Evolutionary conservation across 2,329 filamentous ascomycete genomes (phyloP).

Genomic region (Keithomyces neogunnii): DNA sequence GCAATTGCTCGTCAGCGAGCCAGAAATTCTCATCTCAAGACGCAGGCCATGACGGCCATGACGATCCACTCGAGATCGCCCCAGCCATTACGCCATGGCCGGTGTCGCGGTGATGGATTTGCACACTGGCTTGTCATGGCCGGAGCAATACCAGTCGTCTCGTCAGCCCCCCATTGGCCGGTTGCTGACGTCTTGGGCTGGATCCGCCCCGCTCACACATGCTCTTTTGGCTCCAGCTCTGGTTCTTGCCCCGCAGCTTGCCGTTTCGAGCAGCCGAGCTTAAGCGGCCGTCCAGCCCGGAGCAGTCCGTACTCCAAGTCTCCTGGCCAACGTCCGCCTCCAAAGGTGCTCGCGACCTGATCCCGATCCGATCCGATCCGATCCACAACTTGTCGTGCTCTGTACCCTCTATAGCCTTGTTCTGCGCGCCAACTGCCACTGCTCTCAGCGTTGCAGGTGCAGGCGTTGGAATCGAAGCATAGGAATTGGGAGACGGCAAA

Average conservation of each 20-base stretch:
- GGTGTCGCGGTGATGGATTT: not conserved
- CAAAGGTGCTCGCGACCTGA: not conserved
- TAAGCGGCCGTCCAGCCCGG: slow-evolving; percentile 5
- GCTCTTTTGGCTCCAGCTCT: not conserved
- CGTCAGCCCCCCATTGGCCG: not conserved
- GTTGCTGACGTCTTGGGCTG: not conserved
- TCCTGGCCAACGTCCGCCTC: not conserved
- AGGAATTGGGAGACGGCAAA: not conserved
- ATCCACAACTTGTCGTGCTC: not conserved
- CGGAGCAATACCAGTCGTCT: not conserved
- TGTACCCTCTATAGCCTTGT: not conserved
- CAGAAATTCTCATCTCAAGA: too few species aligned
- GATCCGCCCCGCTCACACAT: slow-evolving; percentile 3
- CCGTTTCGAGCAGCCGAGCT: slow-evolving; percentile 9
- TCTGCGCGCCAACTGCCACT: too few species aligned
- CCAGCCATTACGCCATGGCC: not conserved
- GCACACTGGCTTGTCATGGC: too few species aligned
- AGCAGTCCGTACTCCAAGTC: not conserved
- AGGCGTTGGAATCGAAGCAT: not conserved
- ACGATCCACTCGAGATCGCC: not conserved
- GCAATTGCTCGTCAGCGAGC: too few species aligned
- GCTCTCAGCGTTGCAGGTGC: too few species aligned
- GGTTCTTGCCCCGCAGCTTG: slow-evolving; percentile 1
- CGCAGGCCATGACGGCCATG: too few species aligned
- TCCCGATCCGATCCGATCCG: not conserved